Conservation (phyloP, 2,329 filamentous ascomycete genomes). For the Ophiocordyceps camponoti-leonardi region DNA sequence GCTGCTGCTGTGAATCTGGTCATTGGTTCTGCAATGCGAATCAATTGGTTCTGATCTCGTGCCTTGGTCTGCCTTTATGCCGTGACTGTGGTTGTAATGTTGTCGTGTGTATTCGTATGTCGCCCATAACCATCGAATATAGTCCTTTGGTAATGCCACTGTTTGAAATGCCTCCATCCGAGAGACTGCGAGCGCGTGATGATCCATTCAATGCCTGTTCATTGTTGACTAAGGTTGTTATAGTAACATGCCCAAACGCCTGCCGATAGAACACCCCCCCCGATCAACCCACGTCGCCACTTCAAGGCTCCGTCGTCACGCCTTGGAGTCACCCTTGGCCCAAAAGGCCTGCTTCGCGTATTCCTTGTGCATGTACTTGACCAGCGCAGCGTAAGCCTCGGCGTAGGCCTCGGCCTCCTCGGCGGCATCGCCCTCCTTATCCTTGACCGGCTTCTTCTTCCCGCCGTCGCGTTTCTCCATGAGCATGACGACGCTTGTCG, state of each 20-base stretch:
- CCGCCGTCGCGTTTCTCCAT: slow-evolving; percentile 33
- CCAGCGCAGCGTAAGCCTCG: slow-evolving; percentile 45
- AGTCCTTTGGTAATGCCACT: background rate
- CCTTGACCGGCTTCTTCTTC: slow-evolving; percentile 26
- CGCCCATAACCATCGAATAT: background rate
- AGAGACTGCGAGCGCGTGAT: background rate
- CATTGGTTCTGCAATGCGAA: background rate
- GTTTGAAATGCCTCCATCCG: too few species aligned
- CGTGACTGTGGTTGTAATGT: background rate
- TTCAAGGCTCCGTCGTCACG: slow-evolving; percentile 1
- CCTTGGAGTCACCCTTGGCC: slow-evolving; percentile 21
- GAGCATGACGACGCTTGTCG: slow-evolving; percentile 91
- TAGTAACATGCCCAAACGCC: background rate
- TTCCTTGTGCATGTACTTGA: slow-evolving; percentile 52
- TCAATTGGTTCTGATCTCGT: background rate
- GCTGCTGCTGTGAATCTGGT: background rate
- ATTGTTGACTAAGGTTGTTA: background rate
- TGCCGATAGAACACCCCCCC: background rate
- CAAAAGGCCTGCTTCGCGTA: slow-evolving; percentile 37
- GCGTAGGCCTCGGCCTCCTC: slow-evolving; percentile 40
- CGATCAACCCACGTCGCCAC: background rate
- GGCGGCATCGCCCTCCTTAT: slow-evolving; percentile 24
- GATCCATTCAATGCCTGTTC: background rate
- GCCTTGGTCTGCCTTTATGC: background rate
- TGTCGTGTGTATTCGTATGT: background rate